Base-by-base conservation (phyloP, 306 rosid genomes). In the Rubus parviflorus region DNA sequence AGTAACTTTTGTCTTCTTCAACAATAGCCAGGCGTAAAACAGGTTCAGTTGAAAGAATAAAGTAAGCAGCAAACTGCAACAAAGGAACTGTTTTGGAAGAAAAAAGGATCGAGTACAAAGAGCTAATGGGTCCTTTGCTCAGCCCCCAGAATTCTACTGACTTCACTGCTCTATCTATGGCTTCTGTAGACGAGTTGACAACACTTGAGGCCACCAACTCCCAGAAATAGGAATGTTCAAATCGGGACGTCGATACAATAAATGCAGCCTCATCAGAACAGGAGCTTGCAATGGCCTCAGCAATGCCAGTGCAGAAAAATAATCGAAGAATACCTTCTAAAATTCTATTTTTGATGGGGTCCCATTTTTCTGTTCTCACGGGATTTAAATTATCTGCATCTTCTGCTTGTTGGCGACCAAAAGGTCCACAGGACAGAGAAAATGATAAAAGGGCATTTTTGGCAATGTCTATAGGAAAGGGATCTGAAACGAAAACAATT, bases 61-160 rank as follows among this genome's bases (percentile, higher is more conserved):
- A 83, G 84, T 87, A 92, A 70, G 97, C 89, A 41, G 98, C 90
- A 76, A 77, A 87, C 85, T 95, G 98, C 86, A 95, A 79, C 71
- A 75, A 83, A 60, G 95, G 89, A 77, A 89, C 76, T 25, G 97
- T 89, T 86, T 81, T 88, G 69, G 90, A 79, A 75, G 98, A 90
- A 80, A 90, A 92, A 70, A 95, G 97, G 76, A 92, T 80, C 76
- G 96, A 90, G 81, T 89, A 95, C 88, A 95, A 87, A 71, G 97
- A 84, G 79, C 92, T 89, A 78, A 90, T 82, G 30, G 98, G 81
- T 69, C 98, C 97, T 86, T 89, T 90, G 77, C 90, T 86, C 81
- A 95, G 89, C 57, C 98, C 98, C 98, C 98, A 95, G 81, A 87
- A 95, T 83, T 88, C 93, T 72, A 95, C 85, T 4, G 98, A 95